A percentile compares a stretch with the other conserved stretches of the same genome.
Evolutionary conservation across 164 flowering plant species (phyloP).

Genomic region (Aristolochia contorta): DNA sequence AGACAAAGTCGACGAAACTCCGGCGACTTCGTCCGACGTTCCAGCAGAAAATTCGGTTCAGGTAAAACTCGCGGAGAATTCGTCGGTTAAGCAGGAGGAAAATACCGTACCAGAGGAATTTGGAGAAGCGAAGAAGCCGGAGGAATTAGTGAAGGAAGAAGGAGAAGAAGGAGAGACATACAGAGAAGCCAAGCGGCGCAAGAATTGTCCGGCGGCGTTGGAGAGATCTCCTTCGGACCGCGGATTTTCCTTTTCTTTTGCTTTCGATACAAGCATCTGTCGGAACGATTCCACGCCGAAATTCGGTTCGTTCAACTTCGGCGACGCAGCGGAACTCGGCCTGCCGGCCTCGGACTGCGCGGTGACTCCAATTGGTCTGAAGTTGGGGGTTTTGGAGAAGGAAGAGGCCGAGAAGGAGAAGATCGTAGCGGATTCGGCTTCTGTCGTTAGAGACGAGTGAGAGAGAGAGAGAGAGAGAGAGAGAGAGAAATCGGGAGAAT

Average conservation of each 20-base stretch:
- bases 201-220: constrained; percentile 1
- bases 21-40: not conserved
- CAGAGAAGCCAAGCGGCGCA: not conserved
- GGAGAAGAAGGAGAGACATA: not conserved
- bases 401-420: not conserved
- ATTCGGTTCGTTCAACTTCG: constrained; percentile 3
- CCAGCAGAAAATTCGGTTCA: not conserved
- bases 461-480: too few relatives aligned
- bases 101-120: not conserved
- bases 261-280: not conserved
- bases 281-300: constrained; percentile 2
- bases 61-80: not conserved
- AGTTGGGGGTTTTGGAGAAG: not conserved
- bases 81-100: not conserved
- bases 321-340: too few relatives aligned
- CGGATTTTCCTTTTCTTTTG: not conserved
- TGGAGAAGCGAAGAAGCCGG: not conserved
- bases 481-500: too few relatives aligned
- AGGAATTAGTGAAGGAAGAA: not conserved
- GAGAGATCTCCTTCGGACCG: not conserved
- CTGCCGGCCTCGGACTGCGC: too few relatives aligned
- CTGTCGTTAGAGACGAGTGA: not conserved
- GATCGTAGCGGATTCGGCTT: not conserved
- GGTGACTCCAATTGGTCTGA: too few relatives aligned
- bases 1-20: not conserved